Evolutionary conservation across 768 basidiomycete genomes (phyloP).

Genomic region (Coprinopsis marcescibilis): DNA sequence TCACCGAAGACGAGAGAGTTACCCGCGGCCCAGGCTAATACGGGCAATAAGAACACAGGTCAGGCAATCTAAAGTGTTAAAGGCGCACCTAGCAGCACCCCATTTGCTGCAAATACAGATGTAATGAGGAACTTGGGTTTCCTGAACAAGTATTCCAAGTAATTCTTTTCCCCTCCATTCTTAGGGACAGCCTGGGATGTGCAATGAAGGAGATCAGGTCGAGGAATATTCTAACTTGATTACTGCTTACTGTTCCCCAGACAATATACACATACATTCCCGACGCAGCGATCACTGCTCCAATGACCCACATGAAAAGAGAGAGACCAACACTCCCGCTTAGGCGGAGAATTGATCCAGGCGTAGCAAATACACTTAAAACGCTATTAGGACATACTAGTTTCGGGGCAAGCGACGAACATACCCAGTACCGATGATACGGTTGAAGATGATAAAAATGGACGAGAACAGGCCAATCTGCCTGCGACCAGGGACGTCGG

Average conservation of each 20-base stretch:
- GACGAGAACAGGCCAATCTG: constrained; percentile 28
- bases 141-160: constrained; percentile 57
- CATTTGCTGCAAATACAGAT: constrained; percentile 50
- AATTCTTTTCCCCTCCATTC: constrained; percentile 70
- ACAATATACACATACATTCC: constrained; percentile 38
- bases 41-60: background rate
- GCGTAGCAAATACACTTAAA: constrained; percentile 30
- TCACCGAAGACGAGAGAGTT: constrained; percentile 57
- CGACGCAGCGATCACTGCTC: constrained; percentile 32
- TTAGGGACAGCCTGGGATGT: constrained; percentile 52
- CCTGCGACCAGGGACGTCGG: constrained; percentile 4
- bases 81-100: constrained; percentile 36
- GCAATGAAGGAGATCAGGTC: background rate
- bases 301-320: constrained; percentile 39
- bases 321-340: constrained; percentile 39
- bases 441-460: constrained; percentile 38
- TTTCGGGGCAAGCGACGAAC: constrained; percentile 9
- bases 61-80: background rate
- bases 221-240: background rate
- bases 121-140: constrained; percentile 52
- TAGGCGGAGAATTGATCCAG: constrained; percentile 30
- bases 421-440: constrained; percentile 39
- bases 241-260: constrained; percentile 29
- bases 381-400: background rate
- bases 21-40: constrained; percentile 34